phyloP scores from a whole-genome alignment of 2,329 filamentous ascomycete genomes.

The Thermochaetoides dissita region DNA sequence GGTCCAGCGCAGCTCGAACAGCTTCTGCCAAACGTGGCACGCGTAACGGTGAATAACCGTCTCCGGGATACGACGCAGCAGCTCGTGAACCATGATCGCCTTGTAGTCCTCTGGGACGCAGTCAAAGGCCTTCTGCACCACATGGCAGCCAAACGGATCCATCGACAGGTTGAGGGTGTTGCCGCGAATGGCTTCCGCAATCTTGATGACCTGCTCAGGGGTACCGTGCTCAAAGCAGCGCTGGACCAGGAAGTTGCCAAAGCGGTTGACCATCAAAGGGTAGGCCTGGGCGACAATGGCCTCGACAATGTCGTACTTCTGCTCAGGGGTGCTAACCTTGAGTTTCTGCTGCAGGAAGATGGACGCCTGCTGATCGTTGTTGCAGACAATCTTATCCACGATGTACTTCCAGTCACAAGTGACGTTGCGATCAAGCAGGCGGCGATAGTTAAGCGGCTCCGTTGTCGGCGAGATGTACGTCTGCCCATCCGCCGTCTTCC shows the following conservation, averaged over 20 bases:
- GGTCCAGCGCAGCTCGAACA: constrained; percentile 94
- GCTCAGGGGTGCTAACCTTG: constrained; percentile 85
- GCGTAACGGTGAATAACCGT: constrained; percentile 98
- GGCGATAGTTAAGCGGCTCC: constrained; percentile 92
- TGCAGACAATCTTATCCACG: constrained; percentile 98
- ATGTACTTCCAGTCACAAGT: constrained; percentile 99
- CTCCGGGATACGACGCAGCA: constrained; percentile 87
- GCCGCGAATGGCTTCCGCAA: constrained; percentile 84
- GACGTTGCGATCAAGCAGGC: constrained; percentile 85
- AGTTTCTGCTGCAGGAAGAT: constrained; percentile 99
- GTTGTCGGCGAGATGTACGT: constrained; percentile 67
- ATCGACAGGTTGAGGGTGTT: constrained; percentile 91
- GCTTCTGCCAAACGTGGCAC: constrained; percentile 98
- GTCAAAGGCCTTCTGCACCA: constrained; percentile 97
- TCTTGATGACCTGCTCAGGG: constrained; percentile 83
- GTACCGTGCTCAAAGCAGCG: constrained; percentile 98
- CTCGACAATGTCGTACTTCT: constrained; percentile 95
- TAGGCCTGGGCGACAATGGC: constrained; percentile 92
- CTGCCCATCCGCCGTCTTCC: constrained; percentile 47
- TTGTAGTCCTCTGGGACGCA: constrained; percentile 97
- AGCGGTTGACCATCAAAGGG: constrained; percentile 92
- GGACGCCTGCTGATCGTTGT: constrained; percentile 96
- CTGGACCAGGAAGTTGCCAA: constrained; percentile 96
- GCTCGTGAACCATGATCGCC: constrained; percentile 95
- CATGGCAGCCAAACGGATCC: constrained; percentile 97